Evolutionary conservation across 768 basidiomycete genomes (phyloP), one percentile per base, ranked within the genome.

Genomic region (Macrolepiota albuminosa): DNA sequence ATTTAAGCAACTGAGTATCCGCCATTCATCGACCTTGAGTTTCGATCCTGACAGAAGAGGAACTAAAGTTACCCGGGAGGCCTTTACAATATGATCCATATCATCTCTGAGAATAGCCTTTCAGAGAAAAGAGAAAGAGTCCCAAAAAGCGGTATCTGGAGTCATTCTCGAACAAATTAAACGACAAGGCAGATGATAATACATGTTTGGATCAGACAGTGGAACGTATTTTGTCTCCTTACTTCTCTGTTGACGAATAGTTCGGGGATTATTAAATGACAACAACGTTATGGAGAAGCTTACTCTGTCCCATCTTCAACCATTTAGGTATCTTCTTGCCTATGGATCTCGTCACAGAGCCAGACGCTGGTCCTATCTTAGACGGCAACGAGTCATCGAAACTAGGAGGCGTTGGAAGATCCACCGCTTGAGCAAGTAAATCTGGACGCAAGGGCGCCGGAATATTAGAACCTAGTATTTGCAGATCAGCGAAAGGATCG

Each of bases 311-410:
- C 49, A 87, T 67, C 70, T 90, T 92, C 31, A 93, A 66, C 91
- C 89, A 93, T 67, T 91, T 91, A 13, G 91, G 88, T 60, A 87
- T 73, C 73, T 89, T 91, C 72, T 78, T 83, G 56, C 79, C 82
- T 52, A 68, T 42, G 54, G 39, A 57, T 39, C 58, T 39, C 7
- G 62, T 34, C 29, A 42, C 46, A 24, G 53, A 24, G 24, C 36
- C 45, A 24, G 65, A 55, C 26, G 59, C 57, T 53, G 64, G 55
- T 26, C 31, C 46, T 56, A 52, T 55, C 33, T 57, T 56, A 29
- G 46, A 43, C 29, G 62, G 45, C 21, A 64, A 21, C 42, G 61
- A 37, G n/a, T 8, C 61, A 31, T 72, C 70, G 10, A 65, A 60
- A 42, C 66, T 53, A 11, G 79, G 80, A 7, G 89, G 87, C 7